Base-by-base conservation (phyloP, 2,329 filamentous ascomycete genomes). In the Aspergillus fumigatiaffinis region DNA sequence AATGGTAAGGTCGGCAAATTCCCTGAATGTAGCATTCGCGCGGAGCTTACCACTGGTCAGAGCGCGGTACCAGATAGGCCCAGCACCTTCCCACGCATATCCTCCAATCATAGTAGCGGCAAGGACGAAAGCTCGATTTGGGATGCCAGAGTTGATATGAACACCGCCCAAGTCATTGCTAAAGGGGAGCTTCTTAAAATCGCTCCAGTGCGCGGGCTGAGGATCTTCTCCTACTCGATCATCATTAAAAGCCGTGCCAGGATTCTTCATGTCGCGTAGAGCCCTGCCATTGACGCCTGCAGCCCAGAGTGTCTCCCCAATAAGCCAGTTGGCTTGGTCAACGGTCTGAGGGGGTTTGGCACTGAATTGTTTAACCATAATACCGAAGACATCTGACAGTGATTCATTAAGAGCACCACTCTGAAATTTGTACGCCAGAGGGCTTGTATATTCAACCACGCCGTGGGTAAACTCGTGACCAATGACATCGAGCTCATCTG, bases 331-430 rank as follows among this genome's bases (percentile, higher is more conserved):
- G 3, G 53, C 21, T 32, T 55, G 32, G 5, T 51, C 53, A 3
- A 41, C 53, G 32, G 53, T 55, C 53, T 55, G 53, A 35, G 53
- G 32, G 17, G 42, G 50, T 12, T 8, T n/a, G 50, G 53, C 47
- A 23, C 50, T 73, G 61, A 76, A 77, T 68, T 85, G 82, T 73
- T 84, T 83, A 57, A 82, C 71, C 79, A 85, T 84, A 68, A 81
- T 78, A 57, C 81, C 83, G 62, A 84, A 84, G 1, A 80, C 79
- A 61, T 85, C 83, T 0, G 82, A 80, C 29, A 84, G 63, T 60
- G 82, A 80, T 68, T 85, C 83, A 58, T 85, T 85, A 44, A 85
- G 72, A 14, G 82, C 82, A 20, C 83, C 83, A 14, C 79, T 71
- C 66, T 85, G 79, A 38, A 74, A 77, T 17, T 68, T 62, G 65